phyloP scores from a whole-genome alignment of 345 rosid species.

The Syzygium grande region DNA sequence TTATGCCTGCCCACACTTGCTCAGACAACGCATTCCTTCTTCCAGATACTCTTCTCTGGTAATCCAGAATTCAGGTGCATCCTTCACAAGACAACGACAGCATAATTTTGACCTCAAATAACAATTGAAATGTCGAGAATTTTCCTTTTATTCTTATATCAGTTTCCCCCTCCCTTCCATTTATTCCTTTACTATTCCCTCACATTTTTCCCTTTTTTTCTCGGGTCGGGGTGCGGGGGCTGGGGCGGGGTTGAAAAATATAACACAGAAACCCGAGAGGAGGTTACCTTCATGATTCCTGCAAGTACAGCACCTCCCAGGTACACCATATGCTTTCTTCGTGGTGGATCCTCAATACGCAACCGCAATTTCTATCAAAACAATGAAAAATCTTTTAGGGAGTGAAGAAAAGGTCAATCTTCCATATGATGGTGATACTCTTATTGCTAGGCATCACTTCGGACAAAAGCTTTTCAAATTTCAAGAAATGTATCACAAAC shows the following conservation, averaged over 20 bases:
- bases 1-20: slow-evolving; percentile 62
- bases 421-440: background rate
- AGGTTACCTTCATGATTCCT: slow-evolving; percentile 87
- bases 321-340: slow-evolving; percentile 99
- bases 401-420: background rate
- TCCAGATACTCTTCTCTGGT: slow-evolving; percentile 85
- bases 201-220: background rate
- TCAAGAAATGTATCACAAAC: background rate
- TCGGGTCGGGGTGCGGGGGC: background rate
- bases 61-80: slow-evolving; percentile 97
- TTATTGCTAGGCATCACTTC: background rate
- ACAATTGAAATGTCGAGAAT: background rate
- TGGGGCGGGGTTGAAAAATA: background rate
- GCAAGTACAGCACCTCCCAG: slow-evolving; percentile 98
- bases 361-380: slow-evolving; percentile 62
- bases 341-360: slow-evolving; percentile 92
- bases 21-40: slow-evolving; percentile 75
- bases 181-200: background rate
- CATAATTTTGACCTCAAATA: background rate
- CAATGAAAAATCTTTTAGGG: background rate
- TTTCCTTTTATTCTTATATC: background rate
- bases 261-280: background rate
- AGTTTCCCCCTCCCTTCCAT: background rate
- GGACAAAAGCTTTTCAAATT: background rate
- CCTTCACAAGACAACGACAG: slow-evolving; percentile 36